Percentiles rank a stretch among this genome's conserved stretches.
Evolutionary conservation across 1,284 basidiomycete species (phyloP).

Genomic region (Ganoderma lingzhi): DNA sequence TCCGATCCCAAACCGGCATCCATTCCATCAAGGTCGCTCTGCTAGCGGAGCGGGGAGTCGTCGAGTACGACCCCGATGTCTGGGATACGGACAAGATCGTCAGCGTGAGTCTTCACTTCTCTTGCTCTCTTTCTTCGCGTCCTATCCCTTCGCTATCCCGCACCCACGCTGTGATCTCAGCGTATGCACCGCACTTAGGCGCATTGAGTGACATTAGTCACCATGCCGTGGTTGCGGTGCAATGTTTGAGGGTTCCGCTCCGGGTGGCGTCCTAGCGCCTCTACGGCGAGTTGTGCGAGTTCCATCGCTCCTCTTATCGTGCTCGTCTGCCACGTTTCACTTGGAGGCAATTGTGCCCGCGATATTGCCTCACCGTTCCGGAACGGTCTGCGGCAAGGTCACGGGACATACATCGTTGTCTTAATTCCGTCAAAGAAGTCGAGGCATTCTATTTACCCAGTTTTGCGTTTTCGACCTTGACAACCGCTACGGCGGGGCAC

Average conservation of each 20-base stretch:
- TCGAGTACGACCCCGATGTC: conserved; percentile 86
- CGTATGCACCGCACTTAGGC: background rate
- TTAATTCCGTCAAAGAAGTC: background rate
- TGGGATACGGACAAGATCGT: conserved; percentile 88
- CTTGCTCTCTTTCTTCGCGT: background rate
- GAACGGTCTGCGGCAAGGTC: background rate
- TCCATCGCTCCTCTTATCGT: background rate
- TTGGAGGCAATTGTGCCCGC: conserved; percentile 4
- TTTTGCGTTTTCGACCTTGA: background rate
- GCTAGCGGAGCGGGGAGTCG: conserved; percentile 90
- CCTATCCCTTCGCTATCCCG: background rate
- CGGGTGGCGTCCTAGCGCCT: background rate
- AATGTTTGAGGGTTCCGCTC: background rate
- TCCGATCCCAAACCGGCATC: conserved; percentile 88
- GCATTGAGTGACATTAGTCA: conserved; percentile 2
- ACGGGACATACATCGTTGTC: background rate
- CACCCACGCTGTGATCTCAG: too few relatives aligned
- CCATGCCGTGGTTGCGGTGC: background rate
- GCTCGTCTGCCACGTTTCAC: conserved; percentile 1
- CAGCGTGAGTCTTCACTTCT: conserved; percentile 58
- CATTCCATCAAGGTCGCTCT: conserved; percentile 91
- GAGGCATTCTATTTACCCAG: background rate
- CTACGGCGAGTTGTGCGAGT: background rate
- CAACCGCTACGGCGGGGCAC: background rate
- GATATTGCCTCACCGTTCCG: conserved; percentile 5